Conservation (phyloP, 805 yeast species). For the Komagataella pseudopastoris region DNA sequence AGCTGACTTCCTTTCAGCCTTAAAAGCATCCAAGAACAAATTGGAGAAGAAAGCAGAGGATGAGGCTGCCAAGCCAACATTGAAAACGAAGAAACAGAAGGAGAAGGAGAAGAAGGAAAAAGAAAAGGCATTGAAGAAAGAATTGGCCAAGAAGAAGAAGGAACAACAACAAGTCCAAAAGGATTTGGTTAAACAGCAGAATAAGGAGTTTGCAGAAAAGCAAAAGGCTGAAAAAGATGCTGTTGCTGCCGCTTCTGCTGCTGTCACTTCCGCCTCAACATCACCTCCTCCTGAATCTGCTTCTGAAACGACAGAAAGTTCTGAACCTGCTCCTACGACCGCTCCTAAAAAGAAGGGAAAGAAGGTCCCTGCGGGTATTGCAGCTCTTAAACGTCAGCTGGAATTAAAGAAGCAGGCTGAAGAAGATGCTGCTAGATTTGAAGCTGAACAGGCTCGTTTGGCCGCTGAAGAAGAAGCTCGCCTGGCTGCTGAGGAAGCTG, state of each 20-base stretch:
- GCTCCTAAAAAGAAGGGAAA: conserved; percentile 39
- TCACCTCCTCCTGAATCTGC: conserved; percentile 5
- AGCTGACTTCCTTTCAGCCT: conserved; percentile 71
- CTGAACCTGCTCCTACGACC: conserved; percentile 21
- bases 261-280: conserved; percentile 17
- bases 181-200: conserved; percentile 14
- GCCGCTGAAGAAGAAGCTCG: conserved; percentile 36
- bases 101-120: conserved; percentile 92
- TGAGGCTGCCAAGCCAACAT: conserved; percentile 17
- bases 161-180: conserved; percentile 14
- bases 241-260: conserved; percentile 17
- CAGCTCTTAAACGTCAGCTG: conserved; percentile 81
- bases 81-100: conserved; percentile 86
- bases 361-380: conserved; percentile 82
- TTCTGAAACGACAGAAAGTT: conserved; percentile 17
- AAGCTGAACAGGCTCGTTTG: conserved; percentile 49
- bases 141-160: conserved; percentile 77
- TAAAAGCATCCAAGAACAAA: conserved; percentile 67
- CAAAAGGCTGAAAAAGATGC: conserved; percentile 15
- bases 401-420: conserved; percentile 81
- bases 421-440: conserved; percentile 62
- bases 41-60: neutral
- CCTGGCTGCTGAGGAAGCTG: conserved; percentile 50
- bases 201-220: conserved; percentile 29
- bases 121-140: conserved; percentile 85